Conservation (phyloP, 2,329 filamentous ascomycete species). For the Niveomyces coronatus region DNA sequence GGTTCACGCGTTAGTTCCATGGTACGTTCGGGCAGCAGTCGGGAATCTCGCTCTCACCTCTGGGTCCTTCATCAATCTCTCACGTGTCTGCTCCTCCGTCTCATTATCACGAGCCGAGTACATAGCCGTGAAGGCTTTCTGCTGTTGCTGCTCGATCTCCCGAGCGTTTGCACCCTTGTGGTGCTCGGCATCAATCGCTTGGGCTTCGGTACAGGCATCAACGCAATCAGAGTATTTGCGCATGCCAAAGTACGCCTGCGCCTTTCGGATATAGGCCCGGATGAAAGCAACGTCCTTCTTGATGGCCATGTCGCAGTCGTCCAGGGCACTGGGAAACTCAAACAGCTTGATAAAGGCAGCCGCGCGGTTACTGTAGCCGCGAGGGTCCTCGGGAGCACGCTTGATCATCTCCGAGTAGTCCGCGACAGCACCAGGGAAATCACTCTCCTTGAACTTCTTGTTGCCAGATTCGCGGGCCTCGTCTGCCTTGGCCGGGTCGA, state of each 20-base stretch:
- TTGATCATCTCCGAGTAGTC: slow-evolving; percentile 97
- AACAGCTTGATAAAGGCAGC: slow-evolving; percentile 96
- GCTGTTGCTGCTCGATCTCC: slow-evolving; percentile 88
- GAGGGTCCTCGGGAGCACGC: slow-evolving; percentile 82
- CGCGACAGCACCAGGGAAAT: slow-evolving; percentile 91
- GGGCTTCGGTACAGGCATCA: slow-evolving; percentile 77
- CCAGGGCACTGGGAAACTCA: slow-evolving; percentile 84
- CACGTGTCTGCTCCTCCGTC: slow-evolving; percentile 90
- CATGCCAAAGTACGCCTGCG: slow-evolving; percentile 93
- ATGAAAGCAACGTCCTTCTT: slow-evolving; percentile 88
- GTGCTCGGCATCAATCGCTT: slow-evolving; percentile 60
- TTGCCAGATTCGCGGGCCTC: slow-evolving; percentile 92
- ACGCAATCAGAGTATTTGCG: slow-evolving; percentile 94
- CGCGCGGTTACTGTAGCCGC: slow-evolving; percentile 94
- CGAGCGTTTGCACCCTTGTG: slow-evolving; percentile 66
- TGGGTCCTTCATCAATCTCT: slow-evolving; percentile 80
- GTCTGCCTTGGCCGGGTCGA: slow-evolving; percentile 86
- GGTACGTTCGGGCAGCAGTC: no score
- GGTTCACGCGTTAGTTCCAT: slow-evolving; percentile 18
- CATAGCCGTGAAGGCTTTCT: slow-evolving; percentile 86
- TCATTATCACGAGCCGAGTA: slow-evolving; percentile 87
- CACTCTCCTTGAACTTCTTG: slow-evolving; percentile 90
- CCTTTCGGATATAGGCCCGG: slow-evolving; percentile 92
- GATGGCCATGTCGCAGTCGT: slow-evolving; percentile 87
- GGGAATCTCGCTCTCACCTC: no score